Conservation (phyloP, 768 basidiomycete species). For the Lactifluus subvellereus region DNA sequence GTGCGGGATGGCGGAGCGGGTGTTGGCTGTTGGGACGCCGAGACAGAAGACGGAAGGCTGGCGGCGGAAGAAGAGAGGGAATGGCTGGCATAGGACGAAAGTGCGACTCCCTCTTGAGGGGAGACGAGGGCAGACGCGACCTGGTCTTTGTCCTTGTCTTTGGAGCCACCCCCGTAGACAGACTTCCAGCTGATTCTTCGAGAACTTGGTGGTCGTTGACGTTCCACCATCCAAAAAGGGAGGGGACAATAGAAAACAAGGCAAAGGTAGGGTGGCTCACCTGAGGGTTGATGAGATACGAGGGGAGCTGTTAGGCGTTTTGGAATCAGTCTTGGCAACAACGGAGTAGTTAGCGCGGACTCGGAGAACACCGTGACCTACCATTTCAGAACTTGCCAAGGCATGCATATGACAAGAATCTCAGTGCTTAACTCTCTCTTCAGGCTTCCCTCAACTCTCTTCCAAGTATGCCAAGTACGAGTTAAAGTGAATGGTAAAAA, state of each 20-base stretch:
- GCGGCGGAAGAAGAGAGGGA: slow-evolving; percentile 24
- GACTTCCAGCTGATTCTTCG: slow-evolving; percentile 30
- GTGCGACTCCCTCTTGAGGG: slow-evolving; percentile 32
- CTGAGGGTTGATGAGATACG: slow-evolving; percentile 8
- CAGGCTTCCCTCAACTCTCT: neutral
- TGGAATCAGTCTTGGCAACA: slow-evolving; percentile 2
- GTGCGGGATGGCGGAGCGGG: slow-evolving; percentile 25
- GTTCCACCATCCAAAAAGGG: slow-evolving; percentile 26
- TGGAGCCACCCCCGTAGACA: slow-evolving; percentile 26
- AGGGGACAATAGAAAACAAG: neutral
- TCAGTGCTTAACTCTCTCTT: neutral
- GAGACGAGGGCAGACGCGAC: slow-evolving; percentile 23
- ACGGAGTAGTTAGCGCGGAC: neutral
- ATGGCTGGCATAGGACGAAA: slow-evolving; percentile 27
- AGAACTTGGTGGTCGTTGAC: slow-evolving; percentile 23
- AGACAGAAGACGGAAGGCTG: slow-evolving; percentile 24
- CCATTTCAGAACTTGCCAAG: neutral
- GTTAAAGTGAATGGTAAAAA: too few species aligned
- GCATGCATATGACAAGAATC: too few species aligned
- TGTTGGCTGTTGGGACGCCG: slow-evolving; percentile 15
- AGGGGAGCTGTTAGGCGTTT: slow-evolving; percentile 6
- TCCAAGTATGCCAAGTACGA: neutral
- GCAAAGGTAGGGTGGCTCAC: slow-evolving; percentile 14
- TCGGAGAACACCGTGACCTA: slow-evolving; percentile 3
- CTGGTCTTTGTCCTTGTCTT: slow-evolving; percentile 26